These are phyloP conservation scores for Arthrobotrys entomopaga DNA, from an alignment of 2,329 filamentous ascomycete species.

Conservation along the genomic window DNA sequence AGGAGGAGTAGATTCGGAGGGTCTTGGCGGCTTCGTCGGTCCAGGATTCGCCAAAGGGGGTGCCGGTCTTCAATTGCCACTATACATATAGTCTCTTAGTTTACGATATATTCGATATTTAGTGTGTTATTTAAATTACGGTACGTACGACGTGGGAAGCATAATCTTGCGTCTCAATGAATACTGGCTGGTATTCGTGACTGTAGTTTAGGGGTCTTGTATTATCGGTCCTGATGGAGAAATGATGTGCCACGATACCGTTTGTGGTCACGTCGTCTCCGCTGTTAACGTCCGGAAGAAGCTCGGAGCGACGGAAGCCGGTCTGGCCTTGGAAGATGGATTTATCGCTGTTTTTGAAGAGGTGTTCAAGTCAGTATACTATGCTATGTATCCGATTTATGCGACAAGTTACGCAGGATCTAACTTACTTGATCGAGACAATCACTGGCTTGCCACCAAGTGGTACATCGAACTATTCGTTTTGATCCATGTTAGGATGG, in stretches of 20 bases:
- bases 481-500: slow-evolving; percentile 28
- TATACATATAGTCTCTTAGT: slow-evolving; percentile 2
- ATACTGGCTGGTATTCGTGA: slow-evolving; percentile 70
- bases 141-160: slow-evolving; percentile 61
- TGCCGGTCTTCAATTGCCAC: slow-evolving; percentile 67
- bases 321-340: slow-evolving; percentile 71
- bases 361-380: slow-evolving; percentile 2
- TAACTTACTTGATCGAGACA: slow-evolving; percentile 66
- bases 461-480: slow-evolving; percentile 63
- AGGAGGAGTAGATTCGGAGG: slow-evolving; percentile 62
- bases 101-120: neutral
- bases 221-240: slow-evolving; percentile 68
- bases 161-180: slow-evolving; percentile 62
- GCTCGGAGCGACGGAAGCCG: slow-evolving; percentile 71
- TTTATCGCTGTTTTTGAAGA: slow-evolving; percentile 62
- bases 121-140: neutral
- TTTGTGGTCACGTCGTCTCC: slow-evolving; percentile 67
- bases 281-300: slow-evolving; percentile 67
- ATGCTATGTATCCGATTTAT: too few species aligned
- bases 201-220: slow-evolving; percentile 68
- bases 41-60: slow-evolving; percentile 63
- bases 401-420: neutral
- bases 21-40: slow-evolving; percentile 62
- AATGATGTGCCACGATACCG: slow-evolving; percentile 72
- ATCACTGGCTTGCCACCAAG: slow-evolving; percentile 65